Evolutionary conservation across 2,329 filamentous ascomycete species (phyloP).

Genomic region (Colletotrichum australisinense): DNA sequence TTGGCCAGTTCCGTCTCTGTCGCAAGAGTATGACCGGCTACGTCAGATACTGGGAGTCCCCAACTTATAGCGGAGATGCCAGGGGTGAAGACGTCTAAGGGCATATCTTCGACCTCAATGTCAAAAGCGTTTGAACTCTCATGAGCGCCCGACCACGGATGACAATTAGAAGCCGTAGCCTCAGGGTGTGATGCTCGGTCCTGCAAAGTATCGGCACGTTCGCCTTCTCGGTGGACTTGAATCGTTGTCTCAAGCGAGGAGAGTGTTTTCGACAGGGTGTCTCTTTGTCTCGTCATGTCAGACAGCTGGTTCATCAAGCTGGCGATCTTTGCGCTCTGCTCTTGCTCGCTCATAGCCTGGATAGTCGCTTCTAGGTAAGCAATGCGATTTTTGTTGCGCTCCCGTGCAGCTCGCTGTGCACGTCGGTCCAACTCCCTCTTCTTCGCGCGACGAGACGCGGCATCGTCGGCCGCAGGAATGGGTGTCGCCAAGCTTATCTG

Average conservation of each 20-base stretch:
- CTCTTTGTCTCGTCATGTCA: constrained; percentile 40
- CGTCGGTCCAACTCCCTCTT: constrained; percentile 45
- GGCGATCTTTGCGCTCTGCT: constrained; percentile 38
- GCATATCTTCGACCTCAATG: neutral
- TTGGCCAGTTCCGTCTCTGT: neutral
- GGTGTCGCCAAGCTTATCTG: neutral
- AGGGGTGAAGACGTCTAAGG: neutral
- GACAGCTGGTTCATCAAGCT: constrained; percentile 39
- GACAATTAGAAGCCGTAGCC: neutral
- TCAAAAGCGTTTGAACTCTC: neutral
- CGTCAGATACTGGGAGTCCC: neutral
- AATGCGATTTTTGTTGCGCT: constrained; percentile 43
- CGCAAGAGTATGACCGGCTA: neutral
- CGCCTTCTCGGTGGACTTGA: constrained; percentile 3
- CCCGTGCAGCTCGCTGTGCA: constrained; percentile 41
- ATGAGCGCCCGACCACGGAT: neutral
- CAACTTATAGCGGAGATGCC: neutral
- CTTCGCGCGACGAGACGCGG: constrained; percentile 31
- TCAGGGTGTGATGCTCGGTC: neutral
- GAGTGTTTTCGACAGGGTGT: constrained; percentile 1
- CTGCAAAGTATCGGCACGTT: neutral
- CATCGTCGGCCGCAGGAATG: neutral
- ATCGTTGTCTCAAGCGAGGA: constrained; percentile 11
- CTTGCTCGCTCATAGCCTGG: constrained; percentile 37
- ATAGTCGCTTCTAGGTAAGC: constrained; percentile 41